These are phyloP conservation scores for Fusarium lyarnte DNA, from an alignment of 2,329 filamentous ascomycete genomes.

Conservation along the genomic window DNA sequence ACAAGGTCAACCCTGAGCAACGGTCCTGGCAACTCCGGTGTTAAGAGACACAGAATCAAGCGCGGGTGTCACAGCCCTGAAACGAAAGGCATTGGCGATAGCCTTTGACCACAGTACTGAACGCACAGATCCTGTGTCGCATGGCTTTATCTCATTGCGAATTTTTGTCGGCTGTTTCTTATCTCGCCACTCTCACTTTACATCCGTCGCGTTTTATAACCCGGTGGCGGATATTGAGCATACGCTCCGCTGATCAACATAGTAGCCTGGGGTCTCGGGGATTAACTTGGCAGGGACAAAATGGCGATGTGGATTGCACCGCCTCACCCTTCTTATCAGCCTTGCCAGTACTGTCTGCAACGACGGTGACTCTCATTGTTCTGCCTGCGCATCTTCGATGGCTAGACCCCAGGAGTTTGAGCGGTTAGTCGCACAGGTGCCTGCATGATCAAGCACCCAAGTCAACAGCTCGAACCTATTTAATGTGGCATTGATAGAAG, in stretches of 20 bases:
- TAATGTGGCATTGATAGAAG: background rate
- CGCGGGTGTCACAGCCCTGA: conserved; percentile 34
- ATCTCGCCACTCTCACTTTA: background rate
- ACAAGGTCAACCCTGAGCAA: conserved; percentile 22
- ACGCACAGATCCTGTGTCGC: background rate
- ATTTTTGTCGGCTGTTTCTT: background rate
- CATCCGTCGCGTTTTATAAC: background rate
- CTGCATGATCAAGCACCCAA: background rate
- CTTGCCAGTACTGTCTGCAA: conserved; percentile 33
- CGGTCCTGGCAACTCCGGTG: conserved; percentile 29
- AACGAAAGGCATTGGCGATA: conserved; percentile 32
- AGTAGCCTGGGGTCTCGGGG: background rate
- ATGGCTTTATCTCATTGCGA: background rate
- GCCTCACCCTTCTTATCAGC: conserved; percentile 16
- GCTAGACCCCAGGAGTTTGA: background rate
- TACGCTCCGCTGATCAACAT: conserved; percentile 2
- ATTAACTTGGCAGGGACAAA: conserved; percentile 3
- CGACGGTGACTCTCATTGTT: conserved; percentile 10
- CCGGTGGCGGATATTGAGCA: background rate
- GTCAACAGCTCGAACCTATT: background rate
- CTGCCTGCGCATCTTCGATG: background rate
- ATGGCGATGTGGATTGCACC: conserved; percentile 21
- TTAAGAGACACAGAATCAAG: conserved; percentile 17
- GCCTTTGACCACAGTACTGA: conserved; percentile 24
- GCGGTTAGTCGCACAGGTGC: background rate